A percentile compares a stretch with the other conserved stretches of the same genome.
phyloP scores from a whole-genome alignment of 306 rosid genomes.

The Trifolium repens region DNA sequence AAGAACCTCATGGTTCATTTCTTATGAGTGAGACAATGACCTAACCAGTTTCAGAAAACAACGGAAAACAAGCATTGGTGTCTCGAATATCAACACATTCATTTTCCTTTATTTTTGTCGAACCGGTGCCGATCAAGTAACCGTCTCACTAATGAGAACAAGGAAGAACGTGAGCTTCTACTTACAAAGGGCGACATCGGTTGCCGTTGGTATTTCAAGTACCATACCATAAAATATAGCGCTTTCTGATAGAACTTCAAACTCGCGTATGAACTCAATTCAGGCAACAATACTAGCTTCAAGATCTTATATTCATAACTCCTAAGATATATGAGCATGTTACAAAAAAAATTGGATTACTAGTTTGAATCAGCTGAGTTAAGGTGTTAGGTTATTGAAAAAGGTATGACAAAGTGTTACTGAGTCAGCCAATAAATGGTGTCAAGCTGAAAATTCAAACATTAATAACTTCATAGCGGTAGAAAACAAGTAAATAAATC shows the following conservation, averaged over 20 bases:
- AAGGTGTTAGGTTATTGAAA: conserved; percentile 5
- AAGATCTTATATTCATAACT: conserved; percentile 3
- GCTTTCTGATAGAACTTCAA: background rate
- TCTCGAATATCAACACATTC: background rate
- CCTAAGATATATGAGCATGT: conserved; percentile 1
- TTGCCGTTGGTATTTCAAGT: background rate
- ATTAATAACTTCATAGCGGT: background rate
- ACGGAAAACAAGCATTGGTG: background rate
- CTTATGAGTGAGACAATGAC: background rate
- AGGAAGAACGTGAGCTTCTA: background rate
- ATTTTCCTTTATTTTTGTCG: background rate
- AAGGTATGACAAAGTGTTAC: background rate
- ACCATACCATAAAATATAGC: background rate
- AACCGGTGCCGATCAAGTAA: background rate
- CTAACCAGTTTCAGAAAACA: background rate
- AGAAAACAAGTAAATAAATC: conserved; percentile 22
- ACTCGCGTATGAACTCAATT: conserved; percentile 10
- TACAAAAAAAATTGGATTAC: conserved; percentile 33
- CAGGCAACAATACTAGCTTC: conserved; percentile 14
- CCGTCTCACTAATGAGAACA: background rate
- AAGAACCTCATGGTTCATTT: background rate
- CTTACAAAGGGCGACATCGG: background rate
- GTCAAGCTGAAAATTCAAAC: conserved; percentile 13
- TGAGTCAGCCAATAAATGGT: conserved; percentile 22
- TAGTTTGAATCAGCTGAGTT: conserved; percentile 25